Conservation (phyloP, 1,284 basidiomycete species). For the Ustilago nuda region DNA sequence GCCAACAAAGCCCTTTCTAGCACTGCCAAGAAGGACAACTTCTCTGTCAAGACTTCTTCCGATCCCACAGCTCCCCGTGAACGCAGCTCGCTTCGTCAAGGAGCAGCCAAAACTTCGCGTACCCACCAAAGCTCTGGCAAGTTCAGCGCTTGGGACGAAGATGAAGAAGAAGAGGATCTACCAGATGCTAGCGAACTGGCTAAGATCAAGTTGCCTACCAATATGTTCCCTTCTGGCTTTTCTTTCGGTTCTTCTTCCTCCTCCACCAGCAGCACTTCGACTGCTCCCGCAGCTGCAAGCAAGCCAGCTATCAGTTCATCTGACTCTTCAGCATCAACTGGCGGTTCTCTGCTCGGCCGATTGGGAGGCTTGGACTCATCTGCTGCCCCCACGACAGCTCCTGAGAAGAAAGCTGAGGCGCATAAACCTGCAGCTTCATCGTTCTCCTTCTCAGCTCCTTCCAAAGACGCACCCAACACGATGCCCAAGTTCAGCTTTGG, state of each 20-base stretch:
- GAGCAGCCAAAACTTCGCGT: slow-evolving; percentile 57
- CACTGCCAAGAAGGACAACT: slow-evolving; percentile 53
- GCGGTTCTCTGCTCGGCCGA: slow-evolving; percentile 44
- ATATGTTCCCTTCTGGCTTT: slow-evolving; percentile 63
- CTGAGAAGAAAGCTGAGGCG: slow-evolving; percentile 24
- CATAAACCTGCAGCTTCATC: slow-evolving; percentile 23
- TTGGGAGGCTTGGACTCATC: slow-evolving; percentile 54
- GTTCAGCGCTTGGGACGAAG: slow-evolving; percentile 62
- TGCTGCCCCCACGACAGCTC: slow-evolving; percentile 12
- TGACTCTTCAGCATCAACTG: slow-evolving; percentile 6
- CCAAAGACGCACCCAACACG: slow-evolving; percentile 27
- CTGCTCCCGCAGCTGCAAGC: slow-evolving; percentile 7
- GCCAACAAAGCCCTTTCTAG: slow-evolving; percentile 34
- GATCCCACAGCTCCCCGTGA: slow-evolving; percentile 47
- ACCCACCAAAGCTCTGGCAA: slow-evolving; percentile 64
- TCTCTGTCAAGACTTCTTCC: slow-evolving; percentile 44
- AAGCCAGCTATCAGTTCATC: slow-evolving; percentile 2
- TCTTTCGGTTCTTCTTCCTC: slow-evolving; percentile 45
- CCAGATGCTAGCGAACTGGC: slow-evolving; percentile 60
- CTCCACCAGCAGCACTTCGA: neutral
- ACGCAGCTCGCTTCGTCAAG: slow-evolving; percentile 63
- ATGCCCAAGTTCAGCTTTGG: slow-evolving; percentile 52
- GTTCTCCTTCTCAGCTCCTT: slow-evolving; percentile 49
- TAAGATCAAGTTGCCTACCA: slow-evolving; percentile 66
- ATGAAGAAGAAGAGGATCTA: slow-evolving; percentile 64